Evolutionary conservation across 768 basidiomycete genomes (phyloP).

Genomic region (Guyanaporus albipodus): DNA sequence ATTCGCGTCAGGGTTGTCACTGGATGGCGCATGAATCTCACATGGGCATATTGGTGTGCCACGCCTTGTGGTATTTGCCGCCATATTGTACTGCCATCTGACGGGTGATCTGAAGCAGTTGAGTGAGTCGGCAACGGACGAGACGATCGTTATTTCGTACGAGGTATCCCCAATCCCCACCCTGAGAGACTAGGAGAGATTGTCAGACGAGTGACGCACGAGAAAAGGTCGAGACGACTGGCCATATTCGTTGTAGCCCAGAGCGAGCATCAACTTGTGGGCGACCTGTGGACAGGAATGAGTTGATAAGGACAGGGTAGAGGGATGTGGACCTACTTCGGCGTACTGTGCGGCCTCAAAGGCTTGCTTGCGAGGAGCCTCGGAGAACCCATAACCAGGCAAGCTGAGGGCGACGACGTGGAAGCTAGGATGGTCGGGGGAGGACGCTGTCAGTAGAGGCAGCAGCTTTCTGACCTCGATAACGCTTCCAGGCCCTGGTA

Average conservation of each 20-base stretch:
- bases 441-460: constrained; percentile 43
- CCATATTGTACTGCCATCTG: constrained; percentile 35
- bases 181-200: constrained; percentile 38
- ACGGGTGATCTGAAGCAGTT: constrained; percentile 31
- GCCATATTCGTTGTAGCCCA: constrained; percentile 51
- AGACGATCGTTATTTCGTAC: constrained; percentile 26
- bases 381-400: constrained; percentile 62
- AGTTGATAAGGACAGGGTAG: too few species aligned
- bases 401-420: constrained; percentile 58
- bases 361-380: constrained; percentile 49
- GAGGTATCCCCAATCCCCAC: constrained; percentile 44
- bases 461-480: constrained; percentile 53
- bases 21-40: constrained; percentile 21
- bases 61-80: constrained; percentile 44
- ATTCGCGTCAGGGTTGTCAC: background rate
- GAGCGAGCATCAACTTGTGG: constrained; percentile 46
- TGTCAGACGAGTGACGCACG: background rate
- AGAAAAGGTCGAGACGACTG: background rate
- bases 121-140: too few species aligned
- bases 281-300: too few species aligned
- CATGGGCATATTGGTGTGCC: constrained; percentile 48
- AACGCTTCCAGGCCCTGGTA: constrained; percentile 54
- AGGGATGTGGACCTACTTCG: constrained; percentile 36
- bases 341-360: constrained; percentile 49
- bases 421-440: constrained; percentile 48